Evolutionary conservation across 148 eudicot genomes (phyloP).

Genomic region (Amaranthus palmeri): DNA sequence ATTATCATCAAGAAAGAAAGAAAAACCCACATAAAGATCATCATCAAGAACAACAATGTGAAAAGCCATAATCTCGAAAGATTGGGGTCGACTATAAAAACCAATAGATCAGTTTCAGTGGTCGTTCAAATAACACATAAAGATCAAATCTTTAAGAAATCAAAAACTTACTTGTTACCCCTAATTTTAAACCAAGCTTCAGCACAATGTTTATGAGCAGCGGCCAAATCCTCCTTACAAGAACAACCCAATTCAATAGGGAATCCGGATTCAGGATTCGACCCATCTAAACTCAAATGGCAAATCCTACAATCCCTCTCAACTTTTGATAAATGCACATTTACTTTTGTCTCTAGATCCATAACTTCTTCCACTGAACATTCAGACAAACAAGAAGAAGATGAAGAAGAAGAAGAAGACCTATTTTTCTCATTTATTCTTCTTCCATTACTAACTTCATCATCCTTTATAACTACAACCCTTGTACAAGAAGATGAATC

Average conservation of each 20-base stretch:
- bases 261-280: conserved; percentile 47
- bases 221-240: conserved; percentile 85
- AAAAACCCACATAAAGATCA: too few relatives aligned
- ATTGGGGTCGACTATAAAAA: too few relatives aligned
- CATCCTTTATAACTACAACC: conserved; percentile 22
- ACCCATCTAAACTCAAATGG: conserved; percentile 63
- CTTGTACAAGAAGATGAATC: conserved; percentile 17
- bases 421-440: conserved; percentile 18
- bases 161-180: conserved; percentile 69
- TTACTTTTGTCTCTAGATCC: conserved; percentile 49
- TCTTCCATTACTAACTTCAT: conserved; percentile 15
- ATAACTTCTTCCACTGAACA: conserved; percentile 42
- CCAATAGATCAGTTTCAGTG: too few relatives aligned
- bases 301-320: conserved; percentile 82
- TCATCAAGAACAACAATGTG: too few relatives aligned
- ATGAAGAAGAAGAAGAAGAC: conserved; percentile 14
- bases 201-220: conserved; percentile 85
- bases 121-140: background rate
- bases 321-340: conserved; percentile 37
- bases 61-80: too few relatives aligned
- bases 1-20: too few relatives aligned
- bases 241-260: conserved; percentile 82
- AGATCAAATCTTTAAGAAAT: background rate
- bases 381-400: conserved; percentile 41
- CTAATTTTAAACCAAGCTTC: conserved; percentile 93